These are phyloP conservation scores for Silene uniflora DNA, from an alignment of 148 eudicot species.

Conservation along the genomic window DNA sequence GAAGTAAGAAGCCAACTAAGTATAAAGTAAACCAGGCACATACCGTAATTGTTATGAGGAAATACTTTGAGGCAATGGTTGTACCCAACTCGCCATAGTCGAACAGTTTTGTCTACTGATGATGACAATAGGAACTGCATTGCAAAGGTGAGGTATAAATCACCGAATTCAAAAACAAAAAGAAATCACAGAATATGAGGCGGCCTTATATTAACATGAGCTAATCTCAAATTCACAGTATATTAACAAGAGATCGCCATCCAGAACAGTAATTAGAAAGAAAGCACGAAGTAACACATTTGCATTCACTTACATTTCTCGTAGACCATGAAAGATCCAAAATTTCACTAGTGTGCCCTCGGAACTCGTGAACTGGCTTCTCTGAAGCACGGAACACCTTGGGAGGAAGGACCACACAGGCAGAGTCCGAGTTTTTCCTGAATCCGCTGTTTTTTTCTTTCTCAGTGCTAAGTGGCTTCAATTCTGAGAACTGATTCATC, in stretches of 20 bases:
- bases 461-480: constrained; percentile 44
- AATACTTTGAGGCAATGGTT: constrained; percentile 65
- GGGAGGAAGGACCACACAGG: constrained; percentile 82
- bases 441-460: constrained; percentile 45
- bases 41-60: constrained; percentile 79
- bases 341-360: constrained; percentile 68
- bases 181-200: neutral
- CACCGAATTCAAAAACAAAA: neutral
- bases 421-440: constrained; percentile 59
- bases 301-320: constrained; percentile 27
- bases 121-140: constrained; percentile 70
- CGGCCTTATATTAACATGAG: too few species aligned
- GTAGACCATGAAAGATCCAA: constrained; percentile 90
- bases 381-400: constrained; percentile 72
- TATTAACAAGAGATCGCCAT: too few species aligned
- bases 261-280: neutral
- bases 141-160: constrained; percentile 21
- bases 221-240: too few species aligned
- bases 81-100: constrained; percentile 81
- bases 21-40: constrained; percentile 10
- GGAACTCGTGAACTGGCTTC: constrained; percentile 70
- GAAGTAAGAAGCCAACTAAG: neutral
- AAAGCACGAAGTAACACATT: neutral
- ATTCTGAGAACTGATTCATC: constrained; percentile 57
- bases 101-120: constrained; percentile 82